Evolutionary conservation across 805 yeast genomes (phyloP), one percentile per base, ranked within the genome.

Genomic region (Candida mattraensis): DNA sequence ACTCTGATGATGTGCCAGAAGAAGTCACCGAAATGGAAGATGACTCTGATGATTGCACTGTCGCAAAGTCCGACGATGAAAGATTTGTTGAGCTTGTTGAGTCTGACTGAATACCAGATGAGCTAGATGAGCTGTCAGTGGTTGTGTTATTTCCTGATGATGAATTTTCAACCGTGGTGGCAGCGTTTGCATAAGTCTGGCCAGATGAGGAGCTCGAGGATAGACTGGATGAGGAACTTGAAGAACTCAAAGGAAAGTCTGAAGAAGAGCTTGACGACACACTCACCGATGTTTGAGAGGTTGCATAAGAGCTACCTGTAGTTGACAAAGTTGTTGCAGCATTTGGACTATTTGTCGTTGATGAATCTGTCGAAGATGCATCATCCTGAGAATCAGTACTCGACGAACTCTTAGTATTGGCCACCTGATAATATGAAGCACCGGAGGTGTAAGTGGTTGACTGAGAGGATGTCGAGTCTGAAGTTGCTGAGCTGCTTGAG

Each of bases 121-220:
- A 5, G 7, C n/a, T 4, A 4, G 13, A 11, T 14, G 5, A 13
- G 24, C 12, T 14, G 9, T 3, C 3, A 21, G 14, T 21, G 14
- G 33, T 18, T 30, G 37, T 15, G 46, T 32, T 5, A 10, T 18
- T n/a, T 15, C 12, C 12, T 18, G 29, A 20, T 12, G 32, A 20
- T 38, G 32, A n/a, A 43, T 39, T 15, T 33, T 32, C 29, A 22
- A 39, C 26, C 10, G 46, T 39, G 7, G 58, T 31, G 10, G 52
- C 32, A 4, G 47, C 25, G 12, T 44, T 25, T n/a, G 36, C 23
- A 14, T 24, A 16, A 11, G 42, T 24, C 5, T n/a, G n/a, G n/a
- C n/a, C n/a, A n/a, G n/a, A n/a, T n/a, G 28, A 12, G 15, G 28
- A 25, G 28, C 16, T 7, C n/a, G n/a, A n/a, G n/a, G n/a, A n/a